Base-by-base conservation (phyloP, 2,329 filamentous ascomycete species). In the Verticillium isaacii region DNA sequence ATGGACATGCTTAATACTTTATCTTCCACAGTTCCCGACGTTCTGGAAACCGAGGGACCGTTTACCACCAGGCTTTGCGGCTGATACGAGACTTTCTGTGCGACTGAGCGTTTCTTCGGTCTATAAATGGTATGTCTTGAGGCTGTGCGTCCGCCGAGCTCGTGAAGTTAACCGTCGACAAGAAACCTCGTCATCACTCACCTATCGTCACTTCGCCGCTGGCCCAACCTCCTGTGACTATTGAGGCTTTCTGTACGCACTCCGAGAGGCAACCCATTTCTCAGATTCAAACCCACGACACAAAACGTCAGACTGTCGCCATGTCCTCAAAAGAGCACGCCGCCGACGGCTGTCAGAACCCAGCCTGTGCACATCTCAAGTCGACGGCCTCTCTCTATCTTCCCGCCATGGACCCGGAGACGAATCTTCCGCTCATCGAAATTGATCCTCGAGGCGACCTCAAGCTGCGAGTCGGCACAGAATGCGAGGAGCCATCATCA, bases 391-490 rank as follows among this genome's bases (percentile, higher is more conserved):
- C n/a, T 52, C n/a, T 23, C 19, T 12, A 52, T 3, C 17, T 41
- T 15, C 37, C 45, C 8, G 45, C 19, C 45, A 52, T 52, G 45
- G 19, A 23, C 12, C 19, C 45, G 1, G 45, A 52, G 19, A 23
- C n/a, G 19, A 23, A 52, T 8, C 19, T 29, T 14, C 45, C 45
- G 8, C n/a, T 52, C 45, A 23, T 52, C 19, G 45, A 59, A 17
- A 54, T 65, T n/a, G 65, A 66, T 55, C 61, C 57, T 3, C 59
- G 64, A n/a, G 65, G 65, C 11, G 65, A 66, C 36, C 57, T 66
- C 19, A 34, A 12, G 9, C 61, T 66, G 5, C 41, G 32, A 9
- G 57, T 66, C 29, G 59, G 61, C 32, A 32, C 55, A 6, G 39
- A 60, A 19, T 55, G 57, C 25, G 37, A 56, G 2, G 57, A 57